Evolutionary conservation across 805 yeast genomes (phyloP).

Genomic region (Candida jianshihensis): DNA sequence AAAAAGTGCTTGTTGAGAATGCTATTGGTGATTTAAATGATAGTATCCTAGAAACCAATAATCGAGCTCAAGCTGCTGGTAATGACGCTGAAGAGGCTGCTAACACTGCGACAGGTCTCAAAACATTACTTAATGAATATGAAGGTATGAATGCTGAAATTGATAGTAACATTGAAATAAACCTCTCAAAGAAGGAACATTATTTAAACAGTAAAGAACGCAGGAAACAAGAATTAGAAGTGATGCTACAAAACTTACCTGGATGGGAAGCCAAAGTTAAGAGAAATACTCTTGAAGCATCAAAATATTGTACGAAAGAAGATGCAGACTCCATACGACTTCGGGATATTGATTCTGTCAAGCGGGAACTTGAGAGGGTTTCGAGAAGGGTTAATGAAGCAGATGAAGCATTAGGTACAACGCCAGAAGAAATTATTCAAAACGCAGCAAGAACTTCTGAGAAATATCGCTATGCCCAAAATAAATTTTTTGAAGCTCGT

Average conservation of each 20-base stretch:
- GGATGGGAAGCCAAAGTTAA: constrained; percentile 11
- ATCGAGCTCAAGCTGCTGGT: constrained; percentile 15
- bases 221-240: constrained; percentile 17
- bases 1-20: constrained; percentile 9
- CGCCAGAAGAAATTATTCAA: constrained; percentile 47
- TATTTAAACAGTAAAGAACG: constrained; percentile 10
- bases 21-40: constrained; percentile 20
- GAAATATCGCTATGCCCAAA: constrained; percentile 35
- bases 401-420: constrained; percentile 45
- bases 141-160: constrained; percentile 3
- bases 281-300: constrained; percentile 24
- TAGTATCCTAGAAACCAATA: constrained; percentile 17
- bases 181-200: constrained; percentile 9
- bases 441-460: constrained; percentile 39
- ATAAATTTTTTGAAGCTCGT: constrained; percentile 30
- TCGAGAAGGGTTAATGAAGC: constrained; percentile 42
- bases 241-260: constrained; percentile 13
- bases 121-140: constrained; percentile 13
- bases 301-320: constrained; percentile 38
- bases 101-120: constrained; percentile 18
- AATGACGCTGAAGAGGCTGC: constrained; percentile 14
- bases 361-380: constrained; percentile 39
- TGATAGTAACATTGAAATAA: constrained; percentile 10
- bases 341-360: constrained; percentile 41
- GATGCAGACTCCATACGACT: constrained; percentile 34